These are phyloP conservation scores for Marchantia polymorpha DNA, from an alignment of 225 moss, liverwort and hornwort species.

Conservation along the genomic window DNA sequence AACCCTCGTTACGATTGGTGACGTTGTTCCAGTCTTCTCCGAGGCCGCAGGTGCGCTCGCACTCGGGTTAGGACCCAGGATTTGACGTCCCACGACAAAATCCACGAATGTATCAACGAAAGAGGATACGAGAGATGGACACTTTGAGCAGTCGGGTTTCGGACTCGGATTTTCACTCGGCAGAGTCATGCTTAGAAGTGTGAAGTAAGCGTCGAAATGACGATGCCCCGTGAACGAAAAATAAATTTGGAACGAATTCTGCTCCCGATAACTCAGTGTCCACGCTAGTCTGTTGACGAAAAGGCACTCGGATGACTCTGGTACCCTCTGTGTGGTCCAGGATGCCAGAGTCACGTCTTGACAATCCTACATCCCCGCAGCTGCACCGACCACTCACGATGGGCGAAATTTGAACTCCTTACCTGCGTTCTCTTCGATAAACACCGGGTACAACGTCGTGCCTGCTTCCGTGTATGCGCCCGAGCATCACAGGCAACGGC, in stretches of 20 bases:
- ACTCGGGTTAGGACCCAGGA: conserved; percentile 34
- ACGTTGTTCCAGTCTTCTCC: conserved; percentile 6
- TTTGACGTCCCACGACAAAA: conserved; percentile 74
- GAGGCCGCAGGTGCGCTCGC: conserved; percentile 8
- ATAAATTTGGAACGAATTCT: too few species aligned
- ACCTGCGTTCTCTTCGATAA: neutral
- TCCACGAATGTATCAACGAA: conserved; percentile 91
- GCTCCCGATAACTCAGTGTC: too few species aligned
- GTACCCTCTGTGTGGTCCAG: too few species aligned
- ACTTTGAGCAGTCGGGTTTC: conserved; percentile 19
- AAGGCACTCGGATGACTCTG: too few species aligned
- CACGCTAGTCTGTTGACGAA: neutral
- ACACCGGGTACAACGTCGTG: neutral
- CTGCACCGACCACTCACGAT: neutral
- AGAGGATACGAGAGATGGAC: conserved; percentile 64
- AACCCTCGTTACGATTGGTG: conserved; percentile 47
- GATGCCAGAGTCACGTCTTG: neutral
- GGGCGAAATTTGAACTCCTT: neutral
- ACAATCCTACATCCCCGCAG: too few species aligned
- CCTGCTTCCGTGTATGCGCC: too few species aligned
- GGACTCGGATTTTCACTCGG: neutral
- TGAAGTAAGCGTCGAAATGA: too few species aligned
- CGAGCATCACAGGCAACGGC: too few species aligned
- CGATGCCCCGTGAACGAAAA: too few species aligned
- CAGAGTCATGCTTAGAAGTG: conserved; percentile 8